Evolutionary conservation across 2,329 filamentous ascomycete species (phyloP), one percentile per base, ranked within the genome.

Genomic region (Arachnopeziza araneosa): DNA sequence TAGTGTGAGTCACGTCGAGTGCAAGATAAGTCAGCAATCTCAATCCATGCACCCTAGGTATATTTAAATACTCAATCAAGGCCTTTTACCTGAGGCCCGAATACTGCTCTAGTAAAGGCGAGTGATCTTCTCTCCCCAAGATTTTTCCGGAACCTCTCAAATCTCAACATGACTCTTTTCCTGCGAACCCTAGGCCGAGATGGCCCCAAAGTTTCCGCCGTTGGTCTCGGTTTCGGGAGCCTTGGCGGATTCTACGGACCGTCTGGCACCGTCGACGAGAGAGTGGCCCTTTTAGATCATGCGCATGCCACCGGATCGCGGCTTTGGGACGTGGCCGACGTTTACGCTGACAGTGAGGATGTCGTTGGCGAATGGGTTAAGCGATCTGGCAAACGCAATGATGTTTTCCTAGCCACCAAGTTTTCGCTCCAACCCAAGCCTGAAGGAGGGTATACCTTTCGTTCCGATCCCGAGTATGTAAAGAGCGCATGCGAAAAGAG

Each of bases 351-450:
- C 22, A 52, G 36, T 57, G 80, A 83, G 65, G 75, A 77, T 3
- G 64, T 82, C 0, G 48, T 83, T 2, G 78, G 78, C 0, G 75
- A 75, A 65, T 83, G 80, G 78, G 78, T 82, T 65, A 71, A 74
- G 54, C 70, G 73, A 21, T 77, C 74, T 1, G 75, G 72, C 7
- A 77, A 77, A 54, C 73, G 78, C 0, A 64, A 78, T 22, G 69
- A 81, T 52, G 78, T 83, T 62, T 81, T 83, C 66, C 71, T 84
- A 0, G 78, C 78, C 1, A 80, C 79, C 14, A 83, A 83, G 61
- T 83, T 81, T 61, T 80, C 72, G 19, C 26, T 30, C 26, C 26
- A 30, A 9, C 72, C 71, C 54, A 66, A 69, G 19, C 52, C n/a
- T 7, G 56, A 59, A 22, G 53, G 54, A 12, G 26, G 8, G 7